Conservation (phyloP, 371 early-diverging fungal species). For the Circinella umbellata region DNA sequence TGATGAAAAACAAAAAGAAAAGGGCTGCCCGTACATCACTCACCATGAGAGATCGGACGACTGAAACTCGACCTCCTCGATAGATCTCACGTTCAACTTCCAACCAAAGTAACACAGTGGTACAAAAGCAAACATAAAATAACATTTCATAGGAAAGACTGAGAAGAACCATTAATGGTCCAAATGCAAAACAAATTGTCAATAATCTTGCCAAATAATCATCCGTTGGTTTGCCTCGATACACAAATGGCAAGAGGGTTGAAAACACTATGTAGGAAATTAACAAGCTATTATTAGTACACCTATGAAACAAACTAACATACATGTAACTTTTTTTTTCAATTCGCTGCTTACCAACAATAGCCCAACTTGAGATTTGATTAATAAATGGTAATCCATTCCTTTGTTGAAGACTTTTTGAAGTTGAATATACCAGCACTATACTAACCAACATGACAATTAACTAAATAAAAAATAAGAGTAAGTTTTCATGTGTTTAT, state of each 20-base stretch:
- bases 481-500: no score
- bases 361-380: slow-evolving; percentile 70
- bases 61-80: slow-evolving; percentile 9
- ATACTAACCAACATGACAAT: slow-evolving; percentile 37
- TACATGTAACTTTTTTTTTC: background rate
- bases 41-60: slow-evolving; percentile 33
- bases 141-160: slow-evolving; percentile 88
- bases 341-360: slow-evolving; percentile 53
- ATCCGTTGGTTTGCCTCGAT: slow-evolving; percentile 64
- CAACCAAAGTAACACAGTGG: slow-evolving; percentile 81
- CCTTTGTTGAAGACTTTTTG: slow-evolving; percentile 54
- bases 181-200: slow-evolving; percentile 85
- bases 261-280: slow-evolving; percentile 48
- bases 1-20: slow-evolving; percentile 86
- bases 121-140: slow-evolving; percentile 85
- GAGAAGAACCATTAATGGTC: slow-evolving; percentile 85
- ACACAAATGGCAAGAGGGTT: slow-evolving; percentile 66
- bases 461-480: slow-evolving; percentile 21
- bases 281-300: background rate
- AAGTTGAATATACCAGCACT: slow-evolving; percentile 56
- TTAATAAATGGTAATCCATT: slow-evolving; percentile 75
- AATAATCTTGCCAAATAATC: slow-evolving; percentile 81
- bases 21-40: slow-evolving; percentile 78
- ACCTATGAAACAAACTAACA: background rate
- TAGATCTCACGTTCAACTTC: slow-evolving; percentile 72